phyloP scores from a whole-genome alignment of 2,329 filamentous ascomycete species.

The Ophioceras dolichostomum region DNA sequence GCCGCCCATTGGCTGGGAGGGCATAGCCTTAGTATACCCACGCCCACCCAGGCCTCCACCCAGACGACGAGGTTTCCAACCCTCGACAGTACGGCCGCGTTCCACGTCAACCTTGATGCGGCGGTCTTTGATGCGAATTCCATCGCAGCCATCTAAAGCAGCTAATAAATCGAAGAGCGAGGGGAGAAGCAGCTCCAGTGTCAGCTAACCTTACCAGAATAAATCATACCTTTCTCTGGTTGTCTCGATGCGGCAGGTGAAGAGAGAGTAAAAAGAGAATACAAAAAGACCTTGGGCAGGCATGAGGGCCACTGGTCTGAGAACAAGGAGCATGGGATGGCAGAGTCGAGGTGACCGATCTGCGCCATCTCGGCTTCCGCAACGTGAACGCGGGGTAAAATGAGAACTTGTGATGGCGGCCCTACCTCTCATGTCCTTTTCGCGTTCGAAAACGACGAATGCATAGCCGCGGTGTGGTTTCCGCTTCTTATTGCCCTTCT shows the following conservation, averaged over 20 bases:
- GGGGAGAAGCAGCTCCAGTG: slow-evolving; percentile 48
- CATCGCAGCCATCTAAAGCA: slow-evolving; percentile 77
- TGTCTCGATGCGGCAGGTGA: slow-evolving; percentile 12
- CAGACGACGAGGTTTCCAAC: slow-evolving; percentile 84
- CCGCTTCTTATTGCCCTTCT: slow-evolving; percentile 63
- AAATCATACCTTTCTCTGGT: slow-evolving; percentile 13
- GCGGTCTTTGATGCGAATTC: slow-evolving; percentile 83
- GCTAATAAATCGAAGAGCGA: slow-evolving; percentile 47
- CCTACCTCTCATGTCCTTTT: slow-evolving; percentile 99
- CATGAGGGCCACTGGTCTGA: slow-evolving; percentile 27
- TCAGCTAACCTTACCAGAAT: slow-evolving; percentile 55
- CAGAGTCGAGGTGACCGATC: no score
- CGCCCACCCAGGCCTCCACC: slow-evolving; percentile 87
- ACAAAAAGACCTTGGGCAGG: slow-evolving; percentile 21
- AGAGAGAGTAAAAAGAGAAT: slow-evolving; percentile 23
- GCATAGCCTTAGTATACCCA: slow-evolving; percentile 76
- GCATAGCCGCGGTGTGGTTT: slow-evolving; percentile 84
- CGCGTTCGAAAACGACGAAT: slow-evolving; percentile 92
- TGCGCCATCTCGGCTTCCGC: not conserved
- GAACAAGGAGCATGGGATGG: slow-evolving; percentile 7
- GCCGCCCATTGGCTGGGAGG: slow-evolving; percentile 52
- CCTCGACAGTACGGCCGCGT: slow-evolving; percentile 83
- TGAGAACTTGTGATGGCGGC: no score
- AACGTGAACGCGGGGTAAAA: no score
- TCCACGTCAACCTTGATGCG: slow-evolving; percentile 93